phyloP scores from a whole-genome alignment of 2,329 filamentous ascomycete species.

The Aspergillus glaucus region DNA sequence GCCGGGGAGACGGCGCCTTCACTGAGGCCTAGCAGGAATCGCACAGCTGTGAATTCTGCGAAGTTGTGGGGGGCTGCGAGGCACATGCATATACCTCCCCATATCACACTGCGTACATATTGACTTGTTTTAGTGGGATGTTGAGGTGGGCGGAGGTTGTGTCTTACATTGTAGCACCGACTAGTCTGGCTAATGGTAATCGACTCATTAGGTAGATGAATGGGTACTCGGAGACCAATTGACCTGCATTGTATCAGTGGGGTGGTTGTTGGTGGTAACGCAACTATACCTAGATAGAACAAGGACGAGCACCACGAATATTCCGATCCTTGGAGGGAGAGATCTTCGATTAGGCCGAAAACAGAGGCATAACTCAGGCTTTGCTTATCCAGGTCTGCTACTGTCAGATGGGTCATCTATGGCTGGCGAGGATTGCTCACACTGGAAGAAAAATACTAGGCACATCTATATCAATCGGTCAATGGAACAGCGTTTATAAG shows the following conservation, averaged over 20 bases:
- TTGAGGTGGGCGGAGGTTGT: no score
- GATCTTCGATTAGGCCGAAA: slow-evolving; percentile 41
- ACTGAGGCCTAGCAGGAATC: slow-evolving; percentile 36
- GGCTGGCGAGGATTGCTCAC: background rate
- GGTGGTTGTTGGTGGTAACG: no score
- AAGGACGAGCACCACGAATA: slow-evolving; percentile 44
- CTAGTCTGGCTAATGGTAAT: slow-evolving; percentile 46
- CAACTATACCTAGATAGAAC: slow-evolving; percentile 9
- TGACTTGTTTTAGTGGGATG: no score
- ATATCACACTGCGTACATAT: background rate
- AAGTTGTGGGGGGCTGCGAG: background rate
- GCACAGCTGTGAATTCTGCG: slow-evolving; percentile 10
- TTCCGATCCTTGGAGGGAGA: slow-evolving; percentile 40
- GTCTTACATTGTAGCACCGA: slow-evolving; percentile 42
- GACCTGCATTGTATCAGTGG: slow-evolving; percentile 23
- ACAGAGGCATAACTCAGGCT: slow-evolving; percentile 44
- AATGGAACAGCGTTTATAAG: no score
- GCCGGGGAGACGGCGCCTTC: slow-evolving; percentile 39
- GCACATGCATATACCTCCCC: background rate
- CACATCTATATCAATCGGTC: slow-evolving; percentile 29
- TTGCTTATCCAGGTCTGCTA: slow-evolving; percentile 36
- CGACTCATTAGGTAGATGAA: slow-evolving; percentile 49
- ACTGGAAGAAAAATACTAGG: slow-evolving; percentile 40
- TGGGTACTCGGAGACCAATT: slow-evolving; percentile 45
- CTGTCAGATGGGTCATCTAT: background rate